Percentiles rank a stretch among this genome's conserved stretches.
Evolutionary conservation across 2,329 filamentous ascomycete species (phyloP).

Genomic region (Hypoxylon sp.): DNA sequence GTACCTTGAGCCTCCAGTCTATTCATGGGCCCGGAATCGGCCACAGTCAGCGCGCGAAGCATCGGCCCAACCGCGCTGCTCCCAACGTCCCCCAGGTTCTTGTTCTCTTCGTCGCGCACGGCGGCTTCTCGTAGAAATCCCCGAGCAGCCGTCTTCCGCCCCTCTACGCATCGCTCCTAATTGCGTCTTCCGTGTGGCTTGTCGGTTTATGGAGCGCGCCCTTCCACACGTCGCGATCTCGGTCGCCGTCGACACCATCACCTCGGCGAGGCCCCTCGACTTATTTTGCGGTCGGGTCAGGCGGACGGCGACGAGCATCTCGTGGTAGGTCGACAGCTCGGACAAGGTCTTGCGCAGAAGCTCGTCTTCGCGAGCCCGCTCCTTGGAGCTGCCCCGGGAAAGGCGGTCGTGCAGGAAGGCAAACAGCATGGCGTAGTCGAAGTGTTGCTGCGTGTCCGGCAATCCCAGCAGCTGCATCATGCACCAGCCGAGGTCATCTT

Average conservation of each 20-base stretch:
- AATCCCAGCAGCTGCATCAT: background rate
- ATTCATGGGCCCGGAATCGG: background rate
- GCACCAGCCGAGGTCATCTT: constrained; percentile 10
- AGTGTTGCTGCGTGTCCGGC: background rate
- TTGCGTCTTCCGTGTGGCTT: background rate
- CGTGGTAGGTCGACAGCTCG: constrained; percentile 7
- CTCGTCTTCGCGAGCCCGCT: constrained; percentile 4
- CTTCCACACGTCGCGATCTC: background rate
- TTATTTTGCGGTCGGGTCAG: constrained; percentile 7
- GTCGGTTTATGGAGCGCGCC: background rate
- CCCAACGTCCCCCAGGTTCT: constrained; percentile 9
- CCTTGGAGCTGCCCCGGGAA: background rate
- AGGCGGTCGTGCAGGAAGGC: constrained; percentile 9
- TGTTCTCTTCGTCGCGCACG: constrained; percentile 3
- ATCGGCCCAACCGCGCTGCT: background rate
- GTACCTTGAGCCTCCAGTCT: background rate
- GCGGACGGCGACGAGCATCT: constrained; percentile 6
- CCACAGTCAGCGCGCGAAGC: background rate
- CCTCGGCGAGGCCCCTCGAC: background rate
- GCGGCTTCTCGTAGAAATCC: background rate
- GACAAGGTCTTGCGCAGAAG: background rate
- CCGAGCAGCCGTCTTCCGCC: background rate
- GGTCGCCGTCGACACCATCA: background rate
- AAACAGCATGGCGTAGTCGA: constrained; percentile 9
- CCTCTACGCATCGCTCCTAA: background rate